Evolutionary conservation across 1,284 basidiomycete genomes (phyloP), one percentile per base, ranked within the genome.

Genomic region (Flammula alnicola): DNA sequence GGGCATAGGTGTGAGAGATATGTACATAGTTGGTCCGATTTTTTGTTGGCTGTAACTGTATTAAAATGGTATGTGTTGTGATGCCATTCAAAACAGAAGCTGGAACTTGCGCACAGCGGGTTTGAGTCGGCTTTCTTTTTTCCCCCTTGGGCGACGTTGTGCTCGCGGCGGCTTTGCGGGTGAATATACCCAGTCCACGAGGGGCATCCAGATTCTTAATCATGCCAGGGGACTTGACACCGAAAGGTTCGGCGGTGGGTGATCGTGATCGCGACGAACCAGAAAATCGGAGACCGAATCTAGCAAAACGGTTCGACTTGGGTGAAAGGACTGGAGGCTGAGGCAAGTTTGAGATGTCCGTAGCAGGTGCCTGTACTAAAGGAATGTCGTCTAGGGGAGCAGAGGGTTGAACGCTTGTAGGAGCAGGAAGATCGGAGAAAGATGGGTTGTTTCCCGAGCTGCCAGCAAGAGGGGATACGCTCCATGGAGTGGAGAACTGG

Each of bases 161-260:
- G n/a, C n/a, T n/a, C n/a, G n/a, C n/a, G n/a, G n/a, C n/a, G n/a
- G n/a, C n/a, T n/a, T n/a, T n/a, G n/a, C n/a, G n/a, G n/a, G n/a
- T n/a, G n/a, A n/a, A n/a, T n/a, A n/a, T n/a, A n/a, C n/a, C n/a
- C n/a, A n/a, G n/a, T n/a, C n/a, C n/a, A n/a, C 35, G 44, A 4
- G 56, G 50, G 9, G 35, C 47, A 20, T 51, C 30, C 17, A 37
- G 20, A 22, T 55, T 47, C 29, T 57, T 52, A 16, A 52, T 46
- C 39, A 57, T 14, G 8, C 41, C 52, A 6, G 56, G 56, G 3
- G 56, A 57, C 32, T 25, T 11, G 16, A 12, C 43, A 16, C 23
- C 22, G 7, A 25, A 12, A 3, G 27, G 31, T 11, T 22, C 22
- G 11, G 46, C 31, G 14, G 23, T 2, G 5, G 47, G 25, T n/a